Evolutionary conservation across 2,329 filamentous ascomycete genomes (phyloP), one percentile per base, ranked within the genome.

Genomic region (Microdochium nivale): DNA sequence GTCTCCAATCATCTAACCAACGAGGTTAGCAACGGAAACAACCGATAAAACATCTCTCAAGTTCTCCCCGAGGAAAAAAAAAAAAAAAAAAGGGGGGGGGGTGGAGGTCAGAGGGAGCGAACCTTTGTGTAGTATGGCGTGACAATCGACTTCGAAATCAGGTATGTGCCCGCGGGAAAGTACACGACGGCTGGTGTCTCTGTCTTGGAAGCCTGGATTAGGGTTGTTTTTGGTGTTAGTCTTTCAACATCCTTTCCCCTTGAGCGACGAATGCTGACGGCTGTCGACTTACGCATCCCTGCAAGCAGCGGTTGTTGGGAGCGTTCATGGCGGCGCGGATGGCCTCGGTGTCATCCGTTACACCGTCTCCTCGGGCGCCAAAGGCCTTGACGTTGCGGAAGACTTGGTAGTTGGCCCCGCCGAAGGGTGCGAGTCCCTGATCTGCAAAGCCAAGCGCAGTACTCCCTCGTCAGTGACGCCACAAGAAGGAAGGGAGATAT

Each of bases 51-150:
- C n/a, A n/a, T n/a, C n/a, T n/a, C n/a, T n/a, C n/a, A n/a, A n/a
- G n/a, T n/a, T n/a, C n/a, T n/a, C n/a, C n/a, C n/a, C n/a, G n/a
- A n/a, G n/a, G n/a, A n/a, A n/a, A n/a, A n/a, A n/a, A n/a, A n/a
- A n/a, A n/a, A n/a, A n/a, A n/a, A n/a, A n/a, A n/a, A n/a, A n/a
- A n/a, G n/a, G n/a, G n/a, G n/a, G n/a, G n/a, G n/a, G n/a, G n/a
- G n/a, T n/a, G n/a, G n/a, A n/a, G n/a, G n/a, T n/a, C n/a, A 11
- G 27, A 30, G 27, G 5, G 5, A 30, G 11, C 27, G 11, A 5
- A 30, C 27, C 27, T 83, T 76, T 5, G 82, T 86, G 54, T 79
- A 78, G 64, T 84, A 86, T 58, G 81, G 83, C 58, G 81, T 73
- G 50, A 82, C 74, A 54, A 87, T 80, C 2, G 78, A 71, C 0